Evolutionary conservation across 2,329 filamentous ascomycete species (phyloP), one percentile per base, ranked within the genome.

Genomic region (Colletotrichum lentis): DNA sequence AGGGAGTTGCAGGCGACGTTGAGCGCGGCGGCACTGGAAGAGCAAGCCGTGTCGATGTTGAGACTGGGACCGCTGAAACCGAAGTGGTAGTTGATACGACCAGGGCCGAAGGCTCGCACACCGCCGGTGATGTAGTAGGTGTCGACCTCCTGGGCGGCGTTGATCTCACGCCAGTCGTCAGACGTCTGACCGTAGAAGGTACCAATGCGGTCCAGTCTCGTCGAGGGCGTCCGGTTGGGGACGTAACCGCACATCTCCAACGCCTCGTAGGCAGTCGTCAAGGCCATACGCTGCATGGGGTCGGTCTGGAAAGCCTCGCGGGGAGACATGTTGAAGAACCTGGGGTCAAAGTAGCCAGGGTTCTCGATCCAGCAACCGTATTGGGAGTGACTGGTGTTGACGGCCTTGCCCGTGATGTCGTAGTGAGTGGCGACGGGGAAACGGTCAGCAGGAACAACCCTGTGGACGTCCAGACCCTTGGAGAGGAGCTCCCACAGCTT

Each of bases 161-260:
- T 94, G 66, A 91, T 88, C 86, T 94, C 91, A 79, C 89, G 85
- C 85, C 89, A 94, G 74, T 94, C 92, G 70, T 94, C 90, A 59
- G 89, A 92, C 1, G 91, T 91, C 74, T 91, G 88, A 31, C 91
- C 92, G 70, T 92, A 93, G 74, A 91, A 94, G 0, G 88, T 90
- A 44, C 91, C 91, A 43, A 93, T 88, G 0, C 83, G 78, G n/a
- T 80, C 73, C 0, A 74, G 71, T 3, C 87, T 85, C 1, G 89
- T 91, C 0, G 90, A 90, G 0, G 90, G 85, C 0, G 90, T 91
- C 59, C 87, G 81, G 74, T 90, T 88, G 0, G 88, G 86, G 0
- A 91, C 87, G 71, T 90, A 88, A 0, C 91, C 92, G 39, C 89
- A 88, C 84, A 90, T 90, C 75, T 96, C 92, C 46, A 96, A 82